These are phyloP conservation scores for Colletotrichum australisinense DNA, from an alignment of 2,329 filamentous ascomycete species.

Conservation along the genomic window DNA sequence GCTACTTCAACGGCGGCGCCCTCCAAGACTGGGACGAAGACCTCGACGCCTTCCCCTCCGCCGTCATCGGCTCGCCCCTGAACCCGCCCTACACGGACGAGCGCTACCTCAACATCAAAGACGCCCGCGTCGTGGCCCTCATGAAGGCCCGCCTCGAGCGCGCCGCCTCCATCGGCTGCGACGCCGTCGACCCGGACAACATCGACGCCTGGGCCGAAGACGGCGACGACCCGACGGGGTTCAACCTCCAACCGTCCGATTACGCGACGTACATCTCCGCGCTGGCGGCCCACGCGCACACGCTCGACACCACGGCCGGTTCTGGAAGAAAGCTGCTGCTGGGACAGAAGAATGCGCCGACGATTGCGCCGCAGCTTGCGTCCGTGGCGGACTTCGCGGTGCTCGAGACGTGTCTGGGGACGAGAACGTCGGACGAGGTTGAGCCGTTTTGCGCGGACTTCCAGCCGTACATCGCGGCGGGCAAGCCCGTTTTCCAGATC, in stretches of 20 bases:
- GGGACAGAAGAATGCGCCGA: slow-evolving; percentile 48
- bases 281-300: slow-evolving; percentile 44
- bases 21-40: slow-evolving; percentile 43
- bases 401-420: slow-evolving; percentile 47
- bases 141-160: slow-evolving; percentile 45
- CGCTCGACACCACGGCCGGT: slow-evolving; percentile 40
- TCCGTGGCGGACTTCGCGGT: slow-evolving; percentile 47
- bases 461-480: slow-evolving; percentile 42
- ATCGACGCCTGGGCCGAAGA: slow-evolving; percentile 45
- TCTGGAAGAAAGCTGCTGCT: slow-evolving; percentile 41
- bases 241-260: slow-evolving; percentile 43
- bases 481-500: slow-evolving; percentile 48
- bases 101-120: slow-evolving; percentile 44
- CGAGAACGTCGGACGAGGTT: slow-evolving; percentile 37
- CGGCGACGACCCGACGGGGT: slow-evolving; percentile 43
- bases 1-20: slow-evolving; percentile 48
- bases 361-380: slow-evolving; percentile 41
- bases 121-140: slow-evolving; percentile 40
- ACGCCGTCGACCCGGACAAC: slow-evolving; percentile 49
- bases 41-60: slow-evolving; percentile 38
- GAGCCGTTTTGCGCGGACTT: slow-evolving; percentile 45
- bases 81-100: slow-evolving; percentile 42
- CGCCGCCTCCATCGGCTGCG: slow-evolving; percentile 45
- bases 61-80: slow-evolving; percentile 40
- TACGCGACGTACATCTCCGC: slow-evolving; percentile 44